Percentiles rank a stretch among this genome's conserved stretches.
These are phyloP conservation scores for Lasiodiplodia theobromae DNA, from an alignment of 2,329 filamentous ascomycete genomes.

Conservation along the genomic window DNA sequence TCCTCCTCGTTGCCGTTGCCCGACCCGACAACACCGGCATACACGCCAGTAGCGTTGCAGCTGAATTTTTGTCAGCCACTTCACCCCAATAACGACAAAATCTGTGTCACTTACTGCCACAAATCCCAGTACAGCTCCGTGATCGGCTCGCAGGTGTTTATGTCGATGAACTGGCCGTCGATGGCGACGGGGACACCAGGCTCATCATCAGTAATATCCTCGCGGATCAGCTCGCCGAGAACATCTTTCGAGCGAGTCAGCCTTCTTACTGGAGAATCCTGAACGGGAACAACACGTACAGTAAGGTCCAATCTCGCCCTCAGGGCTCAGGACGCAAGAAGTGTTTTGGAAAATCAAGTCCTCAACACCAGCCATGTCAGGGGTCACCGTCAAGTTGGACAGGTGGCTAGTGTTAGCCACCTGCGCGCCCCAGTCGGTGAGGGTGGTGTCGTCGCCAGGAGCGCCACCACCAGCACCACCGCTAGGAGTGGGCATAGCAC, in stretches of 20 bases:
- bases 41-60: constrained; percentile 50
- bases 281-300: not conserved
- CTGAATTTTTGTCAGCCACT: constrained; percentile 33
- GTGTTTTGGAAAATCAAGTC: constrained; percentile 42
- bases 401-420: constrained; percentile 23
- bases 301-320: constrained; percentile 43
- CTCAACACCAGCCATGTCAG: constrained; percentile 20
- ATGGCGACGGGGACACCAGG: constrained; percentile 57
- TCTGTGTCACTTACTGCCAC: constrained; percentile 49
- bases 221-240: constrained; percentile 58
- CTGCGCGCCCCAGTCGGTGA: constrained; percentile 7
- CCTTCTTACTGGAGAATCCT: not conserved
- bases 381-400: not conserved
- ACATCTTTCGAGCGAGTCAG: constrained; percentile 43
- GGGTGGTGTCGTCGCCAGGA: not conserved
- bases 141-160: constrained; percentile 61
- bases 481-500: not conserved
- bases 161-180: constrained; percentile 62
- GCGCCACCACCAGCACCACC: constrained; percentile 5
- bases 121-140: constrained; percentile 59
- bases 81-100: not conserved
- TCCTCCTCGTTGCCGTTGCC: constrained; percentile 53
- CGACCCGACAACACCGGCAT: constrained; percentile 51
- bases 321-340: constrained; percentile 44
- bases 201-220: constrained; percentile 58